A percentile compares a stretch with the other conserved stretches of the same genome.
These are phyloP conservation scores for Ophiostoma sp. DNA, from an alignment of 2,329 filamentous ascomycete genomes.

Conservation along the genomic window DNA sequence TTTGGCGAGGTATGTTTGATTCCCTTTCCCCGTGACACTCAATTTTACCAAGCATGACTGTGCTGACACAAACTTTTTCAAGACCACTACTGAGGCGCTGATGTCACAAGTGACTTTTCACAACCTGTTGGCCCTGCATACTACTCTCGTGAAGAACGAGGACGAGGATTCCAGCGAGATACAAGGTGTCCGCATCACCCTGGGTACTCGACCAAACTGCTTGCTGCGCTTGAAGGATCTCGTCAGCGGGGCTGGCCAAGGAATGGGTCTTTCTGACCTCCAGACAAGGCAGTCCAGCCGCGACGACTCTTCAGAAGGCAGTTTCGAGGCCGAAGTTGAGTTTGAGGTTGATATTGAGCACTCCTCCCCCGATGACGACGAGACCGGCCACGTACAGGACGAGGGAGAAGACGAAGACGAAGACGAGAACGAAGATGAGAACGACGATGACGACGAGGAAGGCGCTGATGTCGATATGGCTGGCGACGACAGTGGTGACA, in stretches of 20 bases:
- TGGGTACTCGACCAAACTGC: constrained; percentile 27
- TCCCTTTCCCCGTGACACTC: neutral
- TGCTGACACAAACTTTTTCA: constrained; percentile 13
- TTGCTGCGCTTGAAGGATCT: constrained; percentile 27
- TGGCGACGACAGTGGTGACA: constrained; percentile 12
- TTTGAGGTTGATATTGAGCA: constrained; percentile 13
- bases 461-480: constrained; percentile 19
- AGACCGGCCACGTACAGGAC: neutral
- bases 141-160: constrained; percentile 27
- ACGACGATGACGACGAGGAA: constrained; percentile 14
- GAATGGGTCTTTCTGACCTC: constrained; percentile 26
- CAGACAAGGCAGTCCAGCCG: constrained; percentile 1
- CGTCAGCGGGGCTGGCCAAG: constrained; percentile 25
- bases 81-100: constrained; percentile 28
- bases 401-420: constrained; percentile 16
- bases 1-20: constrained; percentile 43
- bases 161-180: constrained; percentile 20
- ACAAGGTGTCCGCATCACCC: constrained; percentile 24
- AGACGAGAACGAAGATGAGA: constrained; percentile 24
- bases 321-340: constrained; percentile 24
- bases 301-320: constrained; percentile 24
- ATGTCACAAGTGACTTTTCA: constrained; percentile 28
- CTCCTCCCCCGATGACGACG: constrained; percentile 15
- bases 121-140: constrained; percentile 28
- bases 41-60: neutral